Base-by-base conservation (phyloP, 2,329 filamentous ascomycete species). In the Trichophyton schoenleinii region DNA sequence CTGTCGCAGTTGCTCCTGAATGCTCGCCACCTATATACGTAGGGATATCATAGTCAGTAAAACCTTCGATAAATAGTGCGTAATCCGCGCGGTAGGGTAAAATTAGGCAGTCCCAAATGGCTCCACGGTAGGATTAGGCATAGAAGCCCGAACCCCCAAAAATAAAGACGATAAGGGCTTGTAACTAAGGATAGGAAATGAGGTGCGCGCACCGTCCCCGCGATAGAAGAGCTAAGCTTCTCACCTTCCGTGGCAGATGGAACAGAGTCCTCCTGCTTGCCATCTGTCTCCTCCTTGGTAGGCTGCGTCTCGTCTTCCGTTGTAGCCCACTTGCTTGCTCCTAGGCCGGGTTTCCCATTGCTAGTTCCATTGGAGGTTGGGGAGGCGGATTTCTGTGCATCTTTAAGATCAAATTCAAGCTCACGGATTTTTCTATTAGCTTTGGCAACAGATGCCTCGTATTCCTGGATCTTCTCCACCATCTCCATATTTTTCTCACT, bases 141-240 rank as follows among this genome's bases (percentile, higher is more conserved):
- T 38, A 62, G 34, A 44, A 58, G 15, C 34, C 48, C 46, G 62
- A 72, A 65, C 63, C 68, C 65, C 64, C 63, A 62, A 61, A 41
- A 11, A 55, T 25, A 41, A 13, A 41, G 62, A 25, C 41, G 60
- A 59, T 59, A 41, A 38, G 61, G 52, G 60, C 34, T 41, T 38
- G 57, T 62, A 63, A 46, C 60, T 60, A 63, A 28, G 57, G 68
- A 67, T 57, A 69, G 68, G 64, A 73, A 71, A 73, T 70, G 72
- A 72, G 74, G 74, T 69, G 69, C 64, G 71, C 74, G 74, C 74
- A 77, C 74, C 74, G 74, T 77, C 75, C 75, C 74, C 72, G 75
- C 71, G 69, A 77, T 76, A 67, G 73, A 75, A 74, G 74, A 72
- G 69, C 74, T 74, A 70, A 75, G 73, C 70, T 74, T 73, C 75